Evolutionary conservation across 345 rosid species (phyloP), one percentile per base, ranked within the genome.

Genomic region (Nephelium lappaceum): DNA sequence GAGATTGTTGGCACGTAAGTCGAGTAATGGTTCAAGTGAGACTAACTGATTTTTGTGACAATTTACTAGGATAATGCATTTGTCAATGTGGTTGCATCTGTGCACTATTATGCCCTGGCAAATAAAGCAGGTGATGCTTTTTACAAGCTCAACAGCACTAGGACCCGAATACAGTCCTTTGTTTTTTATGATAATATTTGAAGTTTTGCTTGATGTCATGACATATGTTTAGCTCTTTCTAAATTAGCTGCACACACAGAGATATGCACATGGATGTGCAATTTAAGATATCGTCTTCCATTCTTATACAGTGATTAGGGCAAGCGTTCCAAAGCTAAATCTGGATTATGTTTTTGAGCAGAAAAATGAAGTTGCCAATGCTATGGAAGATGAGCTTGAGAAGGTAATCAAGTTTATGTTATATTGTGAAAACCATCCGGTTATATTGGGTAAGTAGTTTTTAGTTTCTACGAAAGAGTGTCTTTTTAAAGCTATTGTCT

Each of bases 331-430:
- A 11, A 82, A 77, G 62, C 83, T 82, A 64, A 71, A 73, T 76
- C 73, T 85, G 68, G 87, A 85, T 73, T 79, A 82, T 77, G 85
- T 69, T 73, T 85, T 85, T 43, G 87, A 82, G 76, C 87, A 79
- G 72, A 82, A 85, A 69, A 85, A 85, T 70, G 85, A 85, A 2
- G 82, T 85, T 24, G 87, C 85, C 51, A 82, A 77, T 60, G 85
- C 85, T 6, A 85, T 85, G 62, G 87, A 85, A 74, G 81, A 85
- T 67, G 85, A 85, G 72, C 87, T 82, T 12, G 87, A 85, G 77
- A 85, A 85, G 83, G 85, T 82, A 41, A 57, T 23, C 31, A 49
- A 71, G 11, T 42, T 66, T 1, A 36, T 49, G n/a, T n/a, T 38
- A 31, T 58, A 1, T 23, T 61, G 25, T 61, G 36, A 45, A 61